Conservation (phyloP, 202 grass and related monocot species). For the Cymbopogon flexuosus region DNA sequence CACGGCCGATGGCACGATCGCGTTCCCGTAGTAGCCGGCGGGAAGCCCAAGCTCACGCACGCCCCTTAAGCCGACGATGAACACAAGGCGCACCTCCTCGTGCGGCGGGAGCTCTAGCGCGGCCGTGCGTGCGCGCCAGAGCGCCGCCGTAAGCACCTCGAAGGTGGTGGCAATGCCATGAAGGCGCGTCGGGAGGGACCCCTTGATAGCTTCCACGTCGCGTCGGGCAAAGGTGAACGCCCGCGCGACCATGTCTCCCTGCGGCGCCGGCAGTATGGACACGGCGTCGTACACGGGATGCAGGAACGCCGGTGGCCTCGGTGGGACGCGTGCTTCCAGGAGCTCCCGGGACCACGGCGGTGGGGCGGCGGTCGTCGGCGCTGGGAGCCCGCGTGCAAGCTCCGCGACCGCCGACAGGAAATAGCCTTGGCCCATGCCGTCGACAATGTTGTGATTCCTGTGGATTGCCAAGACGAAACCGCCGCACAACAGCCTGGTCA, state of each 20-base stretch:
- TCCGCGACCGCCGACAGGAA: slow-evolving; percentile 29
- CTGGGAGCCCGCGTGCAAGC: slow-evolving; percentile 4
- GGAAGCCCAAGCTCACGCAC: slow-evolving; percentile 14
- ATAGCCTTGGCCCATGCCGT: slow-evolving; percentile 28
- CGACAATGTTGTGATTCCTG: slow-evolving; percentile 43
- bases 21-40: slow-evolving; percentile 44
- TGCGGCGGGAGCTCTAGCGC: not conserved
- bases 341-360: slow-evolving; percentile 35
- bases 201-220: slow-evolving; percentile 25
- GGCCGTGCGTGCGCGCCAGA: not conserved
- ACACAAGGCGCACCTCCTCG: slow-evolving; percentile 32
- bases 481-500: slow-evolving; percentile 42
- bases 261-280: not conserved
- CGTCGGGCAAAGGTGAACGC: slow-evolving; percentile 34
- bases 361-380: not conserved
- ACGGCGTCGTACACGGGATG: not conserved
- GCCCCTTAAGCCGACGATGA: slow-evolving; percentile 29
- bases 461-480: slow-evolving; percentile 34
- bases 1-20: slow-evolving; percentile 26
- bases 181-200: not conserved
- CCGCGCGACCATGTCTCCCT: slow-evolving; percentile 7
- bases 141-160: not conserved
- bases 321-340: slow-evolving; percentile 26
- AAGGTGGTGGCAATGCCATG: slow-evolving; percentile 20
- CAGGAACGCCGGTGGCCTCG: slow-evolving; percentile 17